Conservation (phyloP, 345 rosid species). For the Ailanthus altissimus region DNA sequence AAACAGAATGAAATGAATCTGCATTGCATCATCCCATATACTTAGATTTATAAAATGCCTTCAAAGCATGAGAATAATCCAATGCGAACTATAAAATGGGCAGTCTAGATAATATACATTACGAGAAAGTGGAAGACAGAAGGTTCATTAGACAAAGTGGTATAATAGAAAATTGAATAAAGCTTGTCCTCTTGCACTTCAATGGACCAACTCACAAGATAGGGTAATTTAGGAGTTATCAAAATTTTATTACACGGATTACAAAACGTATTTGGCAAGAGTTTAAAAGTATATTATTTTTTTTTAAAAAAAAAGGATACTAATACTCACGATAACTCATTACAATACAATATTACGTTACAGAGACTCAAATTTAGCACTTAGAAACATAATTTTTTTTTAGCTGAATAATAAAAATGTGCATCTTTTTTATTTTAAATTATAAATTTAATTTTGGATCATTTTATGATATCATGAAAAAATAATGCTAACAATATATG, state of each 20-base stretch:
- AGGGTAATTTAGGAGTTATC: background rate
- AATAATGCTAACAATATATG: too few relatives aligned
- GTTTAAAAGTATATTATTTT: too few relatives aligned
- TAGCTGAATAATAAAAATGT: too few relatives aligned
- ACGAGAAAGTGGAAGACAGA: slow-evolving; percentile 31
- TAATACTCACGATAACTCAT: too few relatives aligned
- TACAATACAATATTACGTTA: too few relatives aligned
- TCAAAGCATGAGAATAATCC: slow-evolving; percentile 7
- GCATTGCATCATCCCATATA: background rate
- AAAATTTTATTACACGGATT: background rate
- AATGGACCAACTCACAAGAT: background rate
- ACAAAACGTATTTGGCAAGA: too few relatives aligned
- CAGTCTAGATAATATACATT: background rate
- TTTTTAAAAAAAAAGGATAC: too few relatives aligned
- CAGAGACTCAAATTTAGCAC: too few relatives aligned
- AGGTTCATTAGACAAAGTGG: slow-evolving; percentile 6
- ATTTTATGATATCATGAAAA: too few relatives aligned
- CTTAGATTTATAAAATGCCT: background rate
- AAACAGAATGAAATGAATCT: slow-evolving; percentile 21
- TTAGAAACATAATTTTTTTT: too few relatives aligned
- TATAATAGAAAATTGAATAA: background rate
- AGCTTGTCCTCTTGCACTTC: slow-evolving; percentile 8
- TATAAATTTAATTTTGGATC: too few relatives aligned
- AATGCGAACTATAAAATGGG: background rate
- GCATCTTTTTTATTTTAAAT: too few relatives aligned